Evolutionary conservation across 306 rosid species (phyloP), one percentile per base, ranked within the genome.

Genomic region (Herpetospermum pedunculosum): DNA sequence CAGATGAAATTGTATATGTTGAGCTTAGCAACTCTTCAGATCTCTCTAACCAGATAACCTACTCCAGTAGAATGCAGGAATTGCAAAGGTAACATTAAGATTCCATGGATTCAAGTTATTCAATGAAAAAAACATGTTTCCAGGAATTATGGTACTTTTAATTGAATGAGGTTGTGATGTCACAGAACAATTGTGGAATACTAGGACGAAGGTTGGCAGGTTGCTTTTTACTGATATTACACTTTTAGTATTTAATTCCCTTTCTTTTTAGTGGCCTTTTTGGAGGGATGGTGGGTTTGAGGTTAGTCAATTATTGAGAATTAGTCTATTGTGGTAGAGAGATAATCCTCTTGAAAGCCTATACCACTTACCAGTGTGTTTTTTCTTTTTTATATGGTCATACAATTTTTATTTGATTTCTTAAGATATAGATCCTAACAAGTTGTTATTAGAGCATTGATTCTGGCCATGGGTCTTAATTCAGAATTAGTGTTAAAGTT

Each of bases 1-100:
- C 95, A 4, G 98, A 94, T 57, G 92, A 91, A 80, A 94, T 91
- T 76, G n/a, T 86, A 76, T 86, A 88, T 2, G 64, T 94, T 79
- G 84, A 89, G 69, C 83, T 85, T 65, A 70, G 70, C 48, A 73
- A 75, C 29, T 67, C 73, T 47, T 26, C 55, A 63, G 72, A 44
- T 35, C 49, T 57, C 69, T 75, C 81, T 50, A 53, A 63, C 46
- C 80, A 50, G 52, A 38, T 84, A 72, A 77, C 85, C 73, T 94
- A 86, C 81, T 86, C 87, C 72, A 78, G 69, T 35, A 79, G 88
- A 64, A 86, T 93, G 91, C 91, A 78, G 80, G 92, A 87, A 74
- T 70, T 94, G 77, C 85, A 79, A 74, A 81, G 83, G 89, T 83
- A 73, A 70, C 57, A 12, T 32, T 34, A 30, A 47, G 6, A 47